A percentile compares a stretch with the other conserved stretches of the same genome.
phyloP scores from a whole-genome alignment of 2,329 filamentous ascomycete genomes.

The Sporothrix humicola region DNA sequence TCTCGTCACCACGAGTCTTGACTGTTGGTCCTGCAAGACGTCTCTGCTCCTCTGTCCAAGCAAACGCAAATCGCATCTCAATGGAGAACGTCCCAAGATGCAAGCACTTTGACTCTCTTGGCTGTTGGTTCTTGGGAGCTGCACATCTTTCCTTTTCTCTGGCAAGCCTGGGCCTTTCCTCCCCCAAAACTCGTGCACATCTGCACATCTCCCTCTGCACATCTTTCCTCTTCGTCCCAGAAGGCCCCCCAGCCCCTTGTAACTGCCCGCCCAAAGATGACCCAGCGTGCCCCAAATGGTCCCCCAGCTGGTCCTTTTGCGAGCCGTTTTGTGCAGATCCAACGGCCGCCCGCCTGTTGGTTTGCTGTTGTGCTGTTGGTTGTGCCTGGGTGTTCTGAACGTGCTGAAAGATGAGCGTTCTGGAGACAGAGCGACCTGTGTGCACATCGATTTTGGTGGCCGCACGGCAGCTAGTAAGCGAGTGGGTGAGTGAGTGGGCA shows the following conservation, averaged over 20 bases:
- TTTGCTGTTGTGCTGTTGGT: neutral
- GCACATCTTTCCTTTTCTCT: slow-evolving; percentile 12
- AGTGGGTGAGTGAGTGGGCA: neutral
- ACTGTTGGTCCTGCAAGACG: neutral
- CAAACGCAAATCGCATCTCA: neutral
- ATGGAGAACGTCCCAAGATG: neutral
- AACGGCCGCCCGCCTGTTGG: neutral
- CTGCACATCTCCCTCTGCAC: slow-evolving; percentile 10
- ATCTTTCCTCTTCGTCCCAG: neutral
- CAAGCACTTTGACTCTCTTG: neutral
- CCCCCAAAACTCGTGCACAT: neutral
- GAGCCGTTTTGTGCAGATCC: neutral
- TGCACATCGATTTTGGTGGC: slow-evolving; percentile 23
- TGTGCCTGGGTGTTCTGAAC: neutral
- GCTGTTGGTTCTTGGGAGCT: neutral
- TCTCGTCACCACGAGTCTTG: neutral
- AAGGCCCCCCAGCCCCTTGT: neutral
- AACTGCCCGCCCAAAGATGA: neutral
- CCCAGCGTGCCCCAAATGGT: neutral
- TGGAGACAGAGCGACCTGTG: neutral
- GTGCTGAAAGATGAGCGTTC: too few species aligned
- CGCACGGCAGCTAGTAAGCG: slow-evolving; percentile 16
- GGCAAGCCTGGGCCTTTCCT: neutral
- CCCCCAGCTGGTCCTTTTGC: neutral
- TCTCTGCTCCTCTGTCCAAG: too few species aligned